These are phyloP conservation scores for Suhomyces bribrorum DNA, from an alignment of 1,139 yeast genomes.

Conservation along the genomic window DNA sequence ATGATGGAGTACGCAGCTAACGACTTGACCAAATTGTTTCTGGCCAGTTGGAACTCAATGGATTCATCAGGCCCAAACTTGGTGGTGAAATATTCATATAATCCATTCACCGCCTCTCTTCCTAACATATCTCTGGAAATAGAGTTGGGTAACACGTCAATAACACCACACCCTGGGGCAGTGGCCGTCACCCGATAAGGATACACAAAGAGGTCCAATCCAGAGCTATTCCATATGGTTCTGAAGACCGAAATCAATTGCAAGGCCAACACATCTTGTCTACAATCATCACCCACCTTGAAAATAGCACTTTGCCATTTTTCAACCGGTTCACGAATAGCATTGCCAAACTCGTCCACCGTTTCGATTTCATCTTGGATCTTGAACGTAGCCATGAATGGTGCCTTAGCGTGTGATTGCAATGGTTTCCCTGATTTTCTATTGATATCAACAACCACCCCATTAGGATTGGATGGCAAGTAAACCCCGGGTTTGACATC, in stretches of 20 bases:
- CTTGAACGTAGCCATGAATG: slow-evolving; percentile 94
- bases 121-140: slow-evolving; percentile 98
- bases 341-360: slow-evolving; percentile 46
- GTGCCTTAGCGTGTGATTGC: slow-evolving; percentile 98
- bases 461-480: slow-evolving; percentile 95
- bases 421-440: slow-evolving; percentile 93
- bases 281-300: slow-evolving; percentile 98
- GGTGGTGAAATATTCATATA: slow-evolving; percentile 87
- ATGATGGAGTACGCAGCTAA: slow-evolving; percentile 95
- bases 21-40: slow-evolving; percentile 90
- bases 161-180: slow-evolving; percentile 98
- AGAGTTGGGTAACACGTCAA: slow-evolving; percentile 94
- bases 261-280: slow-evolving; percentile 94
- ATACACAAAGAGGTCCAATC: slow-evolving; percentile 85
- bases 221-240: slow-evolving; percentile 84
- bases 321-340: slow-evolving; percentile 41
- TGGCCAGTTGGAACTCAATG: slow-evolving; percentile 84
- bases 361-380: slow-evolving; percentile 59
- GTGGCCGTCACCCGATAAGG: slow-evolving; percentile 98
- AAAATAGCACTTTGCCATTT: slow-evolving; percentile 95
- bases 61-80: slow-evolving; percentile 94
- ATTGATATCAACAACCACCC: slow-evolving; percentile 87
- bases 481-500: slow-evolving; percentile 82
- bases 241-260: slow-evolving; percentile 91
- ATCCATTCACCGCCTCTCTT: slow-evolving; percentile 96